Percentiles rank a stretch among this genome's conserved stretches.
Conservation (phyloP, 768 basidiomycete species). For the Amanita molliuscula region DNA sequence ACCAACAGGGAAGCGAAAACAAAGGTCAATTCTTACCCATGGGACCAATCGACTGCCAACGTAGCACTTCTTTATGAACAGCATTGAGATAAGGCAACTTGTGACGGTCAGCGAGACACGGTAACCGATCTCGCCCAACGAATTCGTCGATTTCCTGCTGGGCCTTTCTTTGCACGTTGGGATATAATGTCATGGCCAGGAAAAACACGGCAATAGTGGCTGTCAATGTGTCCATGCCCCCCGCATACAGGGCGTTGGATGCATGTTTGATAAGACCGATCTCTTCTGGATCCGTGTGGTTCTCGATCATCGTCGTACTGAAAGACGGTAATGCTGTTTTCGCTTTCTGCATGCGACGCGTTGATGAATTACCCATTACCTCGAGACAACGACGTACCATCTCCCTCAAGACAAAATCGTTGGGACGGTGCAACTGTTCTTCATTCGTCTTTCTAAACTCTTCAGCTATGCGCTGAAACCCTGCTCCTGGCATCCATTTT, state of each 20-base stretch:
- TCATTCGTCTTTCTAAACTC: slow-evolving; percentile 10
- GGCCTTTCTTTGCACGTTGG: slow-evolving; percentile 24
- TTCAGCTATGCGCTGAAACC: slow-evolving; percentile 23
- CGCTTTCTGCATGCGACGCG: neutral
- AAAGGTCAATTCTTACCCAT: slow-evolving; percentile 11
- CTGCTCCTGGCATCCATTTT: slow-evolving; percentile 31
- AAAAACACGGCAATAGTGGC: slow-evolving; percentile 24
- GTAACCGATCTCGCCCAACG: slow-evolving; percentile 21
- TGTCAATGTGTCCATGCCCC: slow-evolving; percentile 28
- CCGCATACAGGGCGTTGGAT: slow-evolving; percentile 19
- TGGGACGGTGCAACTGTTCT: neutral
- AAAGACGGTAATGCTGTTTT: slow-evolving; percentile 18
- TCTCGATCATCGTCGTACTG: slow-evolving; percentile 6
- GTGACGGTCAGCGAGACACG: slow-evolving; percentile 21
- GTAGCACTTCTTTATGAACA: slow-evolving; percentile 27
- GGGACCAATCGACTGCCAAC: slow-evolving; percentile 24
- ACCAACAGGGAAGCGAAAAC: neutral
- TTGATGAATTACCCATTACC: slow-evolving; percentile 10
- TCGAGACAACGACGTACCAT: slow-evolving; percentile 14
- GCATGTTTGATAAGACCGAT: slow-evolving; percentile 19
- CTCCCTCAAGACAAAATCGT: neutral
- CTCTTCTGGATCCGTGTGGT: slow-evolving; percentile 13
- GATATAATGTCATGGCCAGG: slow-evolving; percentile 26
- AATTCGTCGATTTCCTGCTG: slow-evolving; percentile 29
- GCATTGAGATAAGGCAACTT: slow-evolving; percentile 26